Conservation (phyloP, 768 basidiomycete genomes). For the Boletus fagicola region DNA sequence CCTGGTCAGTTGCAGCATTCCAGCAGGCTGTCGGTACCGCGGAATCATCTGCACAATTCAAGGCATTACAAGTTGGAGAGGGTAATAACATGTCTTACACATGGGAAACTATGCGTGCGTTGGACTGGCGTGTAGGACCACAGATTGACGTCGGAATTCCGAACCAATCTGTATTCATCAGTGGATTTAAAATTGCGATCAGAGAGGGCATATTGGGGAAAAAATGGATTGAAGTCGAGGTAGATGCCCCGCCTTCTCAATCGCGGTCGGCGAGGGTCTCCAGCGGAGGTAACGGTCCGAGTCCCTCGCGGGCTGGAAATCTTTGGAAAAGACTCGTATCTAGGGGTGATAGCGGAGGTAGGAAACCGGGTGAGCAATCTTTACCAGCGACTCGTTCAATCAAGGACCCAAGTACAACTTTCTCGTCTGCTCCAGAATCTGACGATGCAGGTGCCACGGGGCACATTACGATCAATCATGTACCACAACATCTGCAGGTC, state of each 20-base stretch:
- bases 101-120: conserved; percentile 14
- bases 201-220: neutral
- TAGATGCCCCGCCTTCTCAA: neutral
- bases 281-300: neutral
- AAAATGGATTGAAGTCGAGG: conserved; percentile 2
- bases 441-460: neutral
- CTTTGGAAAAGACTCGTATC: conserved; percentile 4
- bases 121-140: conserved; percentile 14
- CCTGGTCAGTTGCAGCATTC: conserved; percentile 30
- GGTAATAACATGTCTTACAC: conserved; percentile 11
- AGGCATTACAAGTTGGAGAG: conserved; percentile 1
- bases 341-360: neutral
- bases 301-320: neutral
- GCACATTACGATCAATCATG: neutral
- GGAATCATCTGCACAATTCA: conserved; percentile 16
- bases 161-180: conserved; percentile 27
- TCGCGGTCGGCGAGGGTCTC: neutral
- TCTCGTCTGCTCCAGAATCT: neutral
- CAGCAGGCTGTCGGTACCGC: neutral
- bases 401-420: neutral
- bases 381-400: neutral
- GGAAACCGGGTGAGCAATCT: neutral
- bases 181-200: conserved; percentile 22
- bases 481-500: neutral
- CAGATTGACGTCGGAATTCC: neutral